Percentiles rank a stretch among this genome's conserved stretches.
Evolutionary conservation across 2,329 filamentous ascomycete genomes (phyloP).

Genomic region (Neonectria punicea): DNA sequence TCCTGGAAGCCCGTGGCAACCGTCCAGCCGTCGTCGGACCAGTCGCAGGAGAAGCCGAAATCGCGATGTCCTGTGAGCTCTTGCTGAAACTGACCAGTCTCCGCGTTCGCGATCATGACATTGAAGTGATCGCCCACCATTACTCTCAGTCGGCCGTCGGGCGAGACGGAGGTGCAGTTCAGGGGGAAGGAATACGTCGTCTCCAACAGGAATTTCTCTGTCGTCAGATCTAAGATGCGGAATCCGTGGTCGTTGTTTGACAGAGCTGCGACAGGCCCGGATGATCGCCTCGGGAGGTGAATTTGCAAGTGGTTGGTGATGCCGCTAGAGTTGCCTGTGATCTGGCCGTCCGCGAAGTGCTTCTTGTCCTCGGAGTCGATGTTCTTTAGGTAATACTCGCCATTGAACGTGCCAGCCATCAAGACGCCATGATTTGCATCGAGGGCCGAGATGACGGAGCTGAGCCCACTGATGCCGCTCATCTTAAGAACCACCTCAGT

Average conservation of each 20-base stretch:
- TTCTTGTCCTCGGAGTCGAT: conserved; percentile 54
- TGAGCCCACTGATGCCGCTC: conserved; percentile 48
- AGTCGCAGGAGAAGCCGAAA: conserved; percentile 81
- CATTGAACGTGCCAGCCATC: conserved; percentile 68
- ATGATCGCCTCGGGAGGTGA: conserved; percentile 62
- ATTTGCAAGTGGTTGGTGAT: conserved; percentile 75
- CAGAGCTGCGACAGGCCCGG: conserved; percentile 66
- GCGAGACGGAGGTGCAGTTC: conserved; percentile 79
- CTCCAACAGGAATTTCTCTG: conserved; percentile 67
- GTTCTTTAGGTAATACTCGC: conserved; percentile 63
- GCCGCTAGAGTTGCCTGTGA: conserved; percentile 60
- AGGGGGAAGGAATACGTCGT: conserved; percentile 68
- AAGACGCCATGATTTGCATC: conserved; percentile 65
- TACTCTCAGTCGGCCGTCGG: conserved; percentile 76
- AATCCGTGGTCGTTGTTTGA: conserved; percentile 71
- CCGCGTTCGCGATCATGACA: conserved; percentile 75
- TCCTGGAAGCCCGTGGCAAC: conserved; percentile 84
- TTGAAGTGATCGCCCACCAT: conserved; percentile 77
- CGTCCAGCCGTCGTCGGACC: conserved; percentile 80
- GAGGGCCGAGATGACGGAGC: conserved; percentile 60
- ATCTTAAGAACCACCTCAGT: conserved; percentile 59
- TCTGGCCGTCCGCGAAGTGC: conserved; percentile 55
- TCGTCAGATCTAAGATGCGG: conserved; percentile 67
- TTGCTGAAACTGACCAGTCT: conserved; percentile 68
- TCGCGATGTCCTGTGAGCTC: conserved; percentile 73